Percentiles rank a stretch among this genome's conserved stretches.
Conservation (phyloP, 306 rosid genomes). For the Prunus persica region DNA sequence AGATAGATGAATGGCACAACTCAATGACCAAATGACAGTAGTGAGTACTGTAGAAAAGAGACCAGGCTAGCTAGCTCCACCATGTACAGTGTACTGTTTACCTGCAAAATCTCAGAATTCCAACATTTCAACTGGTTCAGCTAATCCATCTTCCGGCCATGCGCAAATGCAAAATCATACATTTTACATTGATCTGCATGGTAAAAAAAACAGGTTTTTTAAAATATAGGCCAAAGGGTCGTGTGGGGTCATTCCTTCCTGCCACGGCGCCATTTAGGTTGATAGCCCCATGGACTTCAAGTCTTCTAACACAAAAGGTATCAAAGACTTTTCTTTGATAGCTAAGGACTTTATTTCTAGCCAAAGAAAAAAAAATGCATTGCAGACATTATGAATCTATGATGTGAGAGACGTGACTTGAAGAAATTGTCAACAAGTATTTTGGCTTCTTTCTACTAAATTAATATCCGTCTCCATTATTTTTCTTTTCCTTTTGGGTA, state of each 20-base stretch:
- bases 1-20: slow-evolving; percentile 14
- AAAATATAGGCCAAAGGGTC: not conserved
- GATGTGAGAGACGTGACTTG: slow-evolving; percentile 27
- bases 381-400: slow-evolving; percentile 5
- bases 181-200: not conserved
- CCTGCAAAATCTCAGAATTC: not conserved
- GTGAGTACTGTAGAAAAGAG: not conserved
- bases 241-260: not conserved
- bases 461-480: too few relatives aligned
- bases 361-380: not conserved
- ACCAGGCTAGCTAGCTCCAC: not conserved
- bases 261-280: not conserved
- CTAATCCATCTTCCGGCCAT: not conserved
- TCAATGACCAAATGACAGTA: slow-evolving; percentile 14
- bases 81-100: not conserved
- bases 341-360: not conserved
- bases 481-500: too few relatives aligned
- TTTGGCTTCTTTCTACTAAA: slow-evolving; percentile 11
- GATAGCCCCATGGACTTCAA: slow-evolving; percentile 21
- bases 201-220: not conserved
- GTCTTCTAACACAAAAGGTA: not conserved
- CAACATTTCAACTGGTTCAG: not conserved
- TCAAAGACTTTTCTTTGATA: not conserved
- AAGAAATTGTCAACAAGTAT: slow-evolving; percentile 1
- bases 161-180: not conserved